Base-by-base conservation (phyloP, 2,329 filamentous ascomycete genomes). In the Fusarium tjaetaba region DNA sequence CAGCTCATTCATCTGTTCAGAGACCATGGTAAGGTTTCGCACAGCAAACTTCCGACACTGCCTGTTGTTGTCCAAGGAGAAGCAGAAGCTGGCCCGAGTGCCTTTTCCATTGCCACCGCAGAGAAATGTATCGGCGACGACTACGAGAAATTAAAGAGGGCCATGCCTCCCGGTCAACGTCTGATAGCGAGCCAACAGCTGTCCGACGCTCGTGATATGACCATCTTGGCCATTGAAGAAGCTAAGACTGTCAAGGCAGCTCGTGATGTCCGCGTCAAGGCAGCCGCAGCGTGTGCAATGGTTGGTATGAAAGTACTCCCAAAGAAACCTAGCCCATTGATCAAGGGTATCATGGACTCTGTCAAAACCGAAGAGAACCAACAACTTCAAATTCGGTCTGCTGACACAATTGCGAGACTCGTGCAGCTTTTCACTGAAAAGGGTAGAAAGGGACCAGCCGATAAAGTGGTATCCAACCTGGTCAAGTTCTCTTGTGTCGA, bases 401-500 rank as follows among this genome's bases (percentile, higher is more conserved):
- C 95, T 4, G 90, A 89, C 20, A 95, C 95, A 7, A 93, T 99
- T 59, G 94, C 95, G 11, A 89, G 89, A 43, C 90, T 98, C 26
- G 92, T 99, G n/a, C 91, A 94, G 74, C 87, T 96, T 28, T 96
- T 98, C 77, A 95, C 94, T 8, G 89, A 91, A 46, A 90, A 91
- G 62, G 93, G 94, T 43, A 93, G 96, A 70, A 89, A 92, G 64
- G 94, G 92, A 22, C 94, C 97, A 18, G 95, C 96, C 22, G 95
- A 98, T 81, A 99, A 99, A 84, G 93, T 99, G 20, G 95, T 98
- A 34, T 92, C 94, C 52, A 99, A 99, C 79, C 84, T 99, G 59
- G 94, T 97, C 84, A 98, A 98, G 80, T 99, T 98, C 83, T 97
- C 95, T 72, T 99, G 96, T 79, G 94, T 98, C 78, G 96, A 99